Percentiles rank a stretch among this genome's conserved stretches.
phyloP scores from a whole-genome alignment of 2,329 filamentous ascomycete species.

The Botrytis byssoidea region DNA sequence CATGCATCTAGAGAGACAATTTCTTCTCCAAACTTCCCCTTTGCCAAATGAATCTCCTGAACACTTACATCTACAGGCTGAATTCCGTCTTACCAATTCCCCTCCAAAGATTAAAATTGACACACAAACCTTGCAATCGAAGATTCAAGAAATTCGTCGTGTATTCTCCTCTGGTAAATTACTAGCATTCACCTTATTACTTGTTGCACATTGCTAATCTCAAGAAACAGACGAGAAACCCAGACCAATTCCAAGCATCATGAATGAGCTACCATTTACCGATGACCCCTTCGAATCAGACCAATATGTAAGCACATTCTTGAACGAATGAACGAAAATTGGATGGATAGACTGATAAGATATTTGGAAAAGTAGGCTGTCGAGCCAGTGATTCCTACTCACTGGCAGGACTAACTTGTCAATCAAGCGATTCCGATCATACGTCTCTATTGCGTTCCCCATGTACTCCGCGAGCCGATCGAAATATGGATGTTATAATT shows the following conservation, averaged over 20 bases:
- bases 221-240: background rate
- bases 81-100: background rate
- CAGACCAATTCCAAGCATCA: slow-evolving; percentile 1
- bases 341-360: background rate
- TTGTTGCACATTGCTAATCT: background rate
- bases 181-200: background rate
- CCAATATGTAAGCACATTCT: background rate
- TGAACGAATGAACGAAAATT: background rate
- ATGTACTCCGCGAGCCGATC: background rate
- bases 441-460: background rate
- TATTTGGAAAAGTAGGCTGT: background rate
- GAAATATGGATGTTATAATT: background rate
- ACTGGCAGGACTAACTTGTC: slow-evolving; percentile 8
- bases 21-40: background rate
- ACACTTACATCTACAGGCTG: background rate
- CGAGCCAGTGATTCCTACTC: background rate
- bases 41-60: background rate
- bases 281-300: background rate
- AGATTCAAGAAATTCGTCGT: background rate
- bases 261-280: background rate
- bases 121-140: background rate
- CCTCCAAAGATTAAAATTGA: background rate
- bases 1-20: background rate
- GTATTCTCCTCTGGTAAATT: background rate
- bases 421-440: background rate